Percentiles rank a stretch among this genome's conserved stretches.
Conservation (phyloP, 768 basidiomycete genomes). For the Naganishia friedmannii region DNA sequence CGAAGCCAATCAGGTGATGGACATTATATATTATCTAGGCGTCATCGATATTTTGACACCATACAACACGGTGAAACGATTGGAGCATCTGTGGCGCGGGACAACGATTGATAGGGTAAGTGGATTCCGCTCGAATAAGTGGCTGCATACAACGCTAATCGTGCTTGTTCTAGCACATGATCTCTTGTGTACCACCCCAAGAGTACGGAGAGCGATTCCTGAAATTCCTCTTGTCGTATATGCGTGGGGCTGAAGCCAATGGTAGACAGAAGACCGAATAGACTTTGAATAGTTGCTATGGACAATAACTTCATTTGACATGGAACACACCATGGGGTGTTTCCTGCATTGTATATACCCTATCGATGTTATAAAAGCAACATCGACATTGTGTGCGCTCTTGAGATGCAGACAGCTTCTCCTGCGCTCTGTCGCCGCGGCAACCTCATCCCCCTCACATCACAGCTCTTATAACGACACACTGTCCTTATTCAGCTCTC, state of each 20-base stretch:
- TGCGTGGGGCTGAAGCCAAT: slow-evolving; percentile 45
- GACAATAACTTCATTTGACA: neutral
- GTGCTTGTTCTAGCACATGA: slow-evolving; percentile 67
- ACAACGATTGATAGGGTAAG: slow-evolving; percentile 71
- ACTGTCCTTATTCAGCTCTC: slow-evolving; percentile 26
- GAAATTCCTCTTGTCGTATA: slow-evolving; percentile 50
- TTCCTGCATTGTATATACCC: slow-evolving; percentile 1
- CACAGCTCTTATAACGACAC: neutral
- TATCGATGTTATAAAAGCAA: too few species aligned
- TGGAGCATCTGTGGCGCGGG: slow-evolving; percentile 91
- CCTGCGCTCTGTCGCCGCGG: too few species aligned
- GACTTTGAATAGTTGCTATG: neutral
- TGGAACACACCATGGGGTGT: neutral
- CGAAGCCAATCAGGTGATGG: slow-evolving; percentile 69
- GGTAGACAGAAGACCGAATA: slow-evolving; percentile 38
- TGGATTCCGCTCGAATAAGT: neutral
- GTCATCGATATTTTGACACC: slow-evolving; percentile 97
- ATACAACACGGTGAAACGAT: slow-evolving; percentile 69
- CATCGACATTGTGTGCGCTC: too few species aligned
- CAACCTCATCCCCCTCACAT: too few species aligned
- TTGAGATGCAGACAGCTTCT: too few species aligned
- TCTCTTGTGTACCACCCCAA: slow-evolving; percentile 81
- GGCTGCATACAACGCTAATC: neutral
- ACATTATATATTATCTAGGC: slow-evolving; percentile 86
- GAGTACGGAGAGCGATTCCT: slow-evolving; percentile 85